A percentile compares a stretch with the other conserved stretches of the same genome.
phyloP scores from a whole-genome alignment of 192 early-diverging fungal genomes.

The Coemansia sp. region DNA sequence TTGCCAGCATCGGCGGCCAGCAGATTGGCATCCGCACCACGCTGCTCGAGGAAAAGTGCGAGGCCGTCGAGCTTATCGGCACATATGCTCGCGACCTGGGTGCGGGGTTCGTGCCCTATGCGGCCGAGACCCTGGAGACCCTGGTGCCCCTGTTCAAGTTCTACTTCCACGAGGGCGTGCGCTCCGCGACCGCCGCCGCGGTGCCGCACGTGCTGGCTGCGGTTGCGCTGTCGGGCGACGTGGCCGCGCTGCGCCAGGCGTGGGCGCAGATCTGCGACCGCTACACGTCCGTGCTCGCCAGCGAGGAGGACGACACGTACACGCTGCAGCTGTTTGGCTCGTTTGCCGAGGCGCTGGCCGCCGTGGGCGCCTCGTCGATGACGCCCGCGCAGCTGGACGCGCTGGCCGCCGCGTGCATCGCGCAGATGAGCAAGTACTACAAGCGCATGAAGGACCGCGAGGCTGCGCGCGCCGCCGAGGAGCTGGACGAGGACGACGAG shows the following conservation, averaged over 20 bases:
- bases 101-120: constrained; percentile 83
- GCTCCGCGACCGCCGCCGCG: constrained; percentile 77
- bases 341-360: constrained; percentile 67
- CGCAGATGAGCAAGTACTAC: constrained; percentile 76
- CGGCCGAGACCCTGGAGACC: constrained; percentile 78
- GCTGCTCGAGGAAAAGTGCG: constrained; percentile 96
- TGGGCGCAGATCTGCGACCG: constrained; percentile 77
- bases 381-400: constrained; percentile 61
- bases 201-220: constrained; percentile 79
- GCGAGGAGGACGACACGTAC: constrained; percentile 81
- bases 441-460: constrained; percentile 73
- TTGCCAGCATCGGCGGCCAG: constrained; percentile 87
- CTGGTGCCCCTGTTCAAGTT: constrained; percentile 90
- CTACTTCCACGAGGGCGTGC: constrained; percentile 97
- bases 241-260: constrained; percentile 40
- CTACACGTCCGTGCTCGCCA: constrained; percentile 73
- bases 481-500: constrained; percentile 93
- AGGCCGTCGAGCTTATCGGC: constrained; percentile 96
- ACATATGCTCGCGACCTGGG: constrained; percentile 94
- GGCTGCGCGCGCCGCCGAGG: constrained; percentile 67
- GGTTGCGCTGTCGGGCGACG: constrained; percentile 51
- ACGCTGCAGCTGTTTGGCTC: constrained; percentile 74
- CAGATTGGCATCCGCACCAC: constrained; percentile 95
- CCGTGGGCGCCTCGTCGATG: constrained; percentile 44
- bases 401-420: constrained; percentile 67